phyloP scores from a whole-genome alignment of 192 early-diverging fungal species.

The Ambispora gerdemannii region DNA sequence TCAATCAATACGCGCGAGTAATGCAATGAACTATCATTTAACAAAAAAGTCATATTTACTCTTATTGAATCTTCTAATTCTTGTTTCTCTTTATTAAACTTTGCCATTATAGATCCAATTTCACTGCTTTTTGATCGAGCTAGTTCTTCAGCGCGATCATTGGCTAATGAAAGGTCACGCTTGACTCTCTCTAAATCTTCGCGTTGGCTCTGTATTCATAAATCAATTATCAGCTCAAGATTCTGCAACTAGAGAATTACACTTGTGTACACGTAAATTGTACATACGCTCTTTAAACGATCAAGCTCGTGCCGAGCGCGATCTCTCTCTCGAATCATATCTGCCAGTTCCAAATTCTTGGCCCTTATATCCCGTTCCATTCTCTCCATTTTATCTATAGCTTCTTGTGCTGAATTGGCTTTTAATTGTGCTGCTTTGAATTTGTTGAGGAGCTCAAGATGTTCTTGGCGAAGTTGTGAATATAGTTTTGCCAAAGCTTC shows the following conservation, averaged over 20 bases:
- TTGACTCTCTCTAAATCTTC: constrained; percentile 80
- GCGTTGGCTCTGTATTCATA: constrained; percentile 57
- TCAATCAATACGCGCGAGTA: background rate
- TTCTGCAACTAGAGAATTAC: background rate
- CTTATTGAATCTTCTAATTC: constrained; percentile 68
- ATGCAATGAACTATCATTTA: too few species aligned
- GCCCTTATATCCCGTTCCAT: constrained; percentile 67
- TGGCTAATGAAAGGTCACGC: constrained; percentile 75
- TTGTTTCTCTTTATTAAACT: constrained; percentile 80
- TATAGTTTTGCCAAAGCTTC: constrained; percentile 98
- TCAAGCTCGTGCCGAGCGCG: constrained; percentile 72
- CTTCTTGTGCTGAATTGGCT: constrained; percentile 82
- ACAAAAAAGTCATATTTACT: constrained; percentile 28
- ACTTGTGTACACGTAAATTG: background rate
- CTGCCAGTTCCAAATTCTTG: constrained; percentile 73
- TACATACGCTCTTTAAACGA: constrained; percentile 24
- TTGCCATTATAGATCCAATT: constrained; percentile 71
- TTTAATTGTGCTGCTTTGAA: constrained; percentile 82
- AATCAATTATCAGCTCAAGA: background rate
- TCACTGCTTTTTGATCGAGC: constrained; percentile 79
- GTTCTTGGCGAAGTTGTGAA: constrained; percentile 92
- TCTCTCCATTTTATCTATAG: constrained; percentile 76
- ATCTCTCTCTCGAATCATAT: constrained; percentile 91
- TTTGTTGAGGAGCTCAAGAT: constrained; percentile 88
- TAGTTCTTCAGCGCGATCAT: constrained; percentile 72